phyloP scores from a whole-genome alignment of 257 asterid species.

The Avicennia marina region DNA sequence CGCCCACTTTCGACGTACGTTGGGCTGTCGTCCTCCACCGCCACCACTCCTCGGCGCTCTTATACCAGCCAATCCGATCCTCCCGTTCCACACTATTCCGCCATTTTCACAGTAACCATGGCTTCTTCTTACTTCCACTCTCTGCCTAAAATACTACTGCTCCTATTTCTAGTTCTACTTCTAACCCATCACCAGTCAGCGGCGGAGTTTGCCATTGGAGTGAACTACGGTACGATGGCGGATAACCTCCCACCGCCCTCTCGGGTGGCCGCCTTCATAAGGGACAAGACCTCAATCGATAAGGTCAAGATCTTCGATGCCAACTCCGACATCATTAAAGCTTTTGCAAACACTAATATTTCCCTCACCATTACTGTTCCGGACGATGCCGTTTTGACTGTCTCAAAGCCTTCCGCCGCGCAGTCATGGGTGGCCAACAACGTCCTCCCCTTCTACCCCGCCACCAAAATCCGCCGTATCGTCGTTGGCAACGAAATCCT shows the following conservation, averaged over 20 bases:
- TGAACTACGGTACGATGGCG: constrained; percentile 82
- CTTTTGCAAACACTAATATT: constrained; percentile 72
- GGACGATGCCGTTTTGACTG: constrained; percentile 59
- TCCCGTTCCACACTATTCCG: no score
- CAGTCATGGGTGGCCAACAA: constrained; percentile 38
- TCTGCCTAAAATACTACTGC: no score
- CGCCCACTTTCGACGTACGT: no score
- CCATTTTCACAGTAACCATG: no score
- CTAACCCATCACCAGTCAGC: no score
- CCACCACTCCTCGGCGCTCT: no score
- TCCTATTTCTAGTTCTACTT: no score
- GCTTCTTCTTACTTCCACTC: no score
- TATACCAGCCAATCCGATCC: no score
- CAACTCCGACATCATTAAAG: constrained; percentile 70
- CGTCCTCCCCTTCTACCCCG: constrained; percentile 65
- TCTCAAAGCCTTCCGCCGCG: constrained; percentile 46
- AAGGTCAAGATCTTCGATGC: constrained; percentile 61
- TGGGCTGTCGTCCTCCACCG: no score
- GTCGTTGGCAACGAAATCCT: constrained; percentile 78
- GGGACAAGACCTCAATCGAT: constrained; percentile 59
- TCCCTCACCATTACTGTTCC: constrained; percentile 70
- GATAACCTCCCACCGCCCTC: constrained; percentile 80
- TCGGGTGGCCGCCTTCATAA: constrained; percentile 69
- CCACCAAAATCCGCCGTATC: constrained; percentile 52
- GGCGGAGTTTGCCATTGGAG: no score